Conservation (phyloP, 2,329 filamentous ascomycete species). For the Hypoxylon sp. region DNA sequence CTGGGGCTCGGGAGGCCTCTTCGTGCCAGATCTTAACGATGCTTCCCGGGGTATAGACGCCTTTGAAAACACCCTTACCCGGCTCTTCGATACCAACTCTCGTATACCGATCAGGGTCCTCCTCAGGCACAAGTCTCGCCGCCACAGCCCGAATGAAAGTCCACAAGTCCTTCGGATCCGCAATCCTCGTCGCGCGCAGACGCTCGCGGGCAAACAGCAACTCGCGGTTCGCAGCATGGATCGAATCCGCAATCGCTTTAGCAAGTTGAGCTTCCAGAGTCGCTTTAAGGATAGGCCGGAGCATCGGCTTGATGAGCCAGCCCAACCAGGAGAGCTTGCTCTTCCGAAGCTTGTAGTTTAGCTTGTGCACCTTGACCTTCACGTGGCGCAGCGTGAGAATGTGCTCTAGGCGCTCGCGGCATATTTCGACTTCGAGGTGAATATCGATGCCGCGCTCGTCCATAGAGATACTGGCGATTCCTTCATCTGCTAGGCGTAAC, state of each 20-base stretch:
- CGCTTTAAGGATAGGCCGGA: constrained; percentile 84
- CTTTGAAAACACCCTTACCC: constrained; percentile 77
- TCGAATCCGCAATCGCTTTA: constrained; percentile 75
- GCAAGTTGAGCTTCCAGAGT: constrained; percentile 82
- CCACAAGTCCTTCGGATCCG: constrained; percentile 81
- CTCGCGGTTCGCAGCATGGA: constrained; percentile 85
- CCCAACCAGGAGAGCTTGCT: constrained; percentile 83
- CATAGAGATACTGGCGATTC: constrained; percentile 86
- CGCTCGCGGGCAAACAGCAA: constrained; percentile 89
- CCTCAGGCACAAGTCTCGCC: constrained; percentile 78
- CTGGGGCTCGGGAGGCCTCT: constrained; percentile 77
- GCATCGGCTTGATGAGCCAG: constrained; percentile 87
- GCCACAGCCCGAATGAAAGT: constrained; percentile 88
- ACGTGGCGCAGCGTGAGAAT: constrained; percentile 84
- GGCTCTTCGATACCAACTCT: constrained; percentile 76
- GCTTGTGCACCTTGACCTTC: constrained; percentile 86
- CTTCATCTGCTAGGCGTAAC: constrained; percentile 82
- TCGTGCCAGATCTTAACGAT: constrained; percentile 91
- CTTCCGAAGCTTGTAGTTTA: constrained; percentile 82
- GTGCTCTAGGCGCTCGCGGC: constrained; percentile 82
- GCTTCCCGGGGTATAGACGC: constrained; percentile 89
- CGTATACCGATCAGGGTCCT: constrained; percentile 83
- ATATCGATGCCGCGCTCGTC: constrained; percentile 92
- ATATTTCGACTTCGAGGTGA: constrained; percentile 86
- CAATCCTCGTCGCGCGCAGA: constrained; percentile 86